These are phyloP conservation scores for Gynandropsis gynandra DNA, from an alignment of 345 rosid genomes.

Conservation along the genomic window DNA sequence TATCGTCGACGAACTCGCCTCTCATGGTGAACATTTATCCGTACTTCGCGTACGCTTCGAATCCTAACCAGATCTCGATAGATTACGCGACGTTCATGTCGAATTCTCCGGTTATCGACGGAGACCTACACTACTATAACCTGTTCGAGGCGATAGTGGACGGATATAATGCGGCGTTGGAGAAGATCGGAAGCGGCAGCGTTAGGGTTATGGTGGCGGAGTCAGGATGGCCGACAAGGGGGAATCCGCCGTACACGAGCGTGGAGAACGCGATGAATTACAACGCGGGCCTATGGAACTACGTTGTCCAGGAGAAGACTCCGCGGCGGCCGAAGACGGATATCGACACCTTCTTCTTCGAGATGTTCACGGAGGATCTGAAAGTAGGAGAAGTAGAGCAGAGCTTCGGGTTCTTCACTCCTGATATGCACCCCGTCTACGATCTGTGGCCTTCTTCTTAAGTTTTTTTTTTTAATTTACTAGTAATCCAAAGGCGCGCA, in stretches of 20 bases:
- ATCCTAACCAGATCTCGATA: constrained; percentile 20
- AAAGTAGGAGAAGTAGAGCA: constrained; percentile 15
- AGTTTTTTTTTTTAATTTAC: no score
- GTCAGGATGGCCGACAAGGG: constrained; percentile 16
- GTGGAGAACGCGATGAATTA: constrained; percentile 16
- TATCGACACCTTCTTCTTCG: constrained; percentile 18
- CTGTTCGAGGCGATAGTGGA: constrained; percentile 33
- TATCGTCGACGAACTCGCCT: constrained; percentile 13
- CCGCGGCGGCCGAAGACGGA: constrained; percentile 22
- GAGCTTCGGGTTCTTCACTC: constrained; percentile 22
- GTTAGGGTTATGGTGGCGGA: constrained; percentile 22
- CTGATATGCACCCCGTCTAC: constrained; percentile 17
- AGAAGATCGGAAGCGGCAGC: constrained; percentile 10
- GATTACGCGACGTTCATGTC: constrained; percentile 27
- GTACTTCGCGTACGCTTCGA: constrained; percentile 26
- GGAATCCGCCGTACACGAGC: constrained; percentile 10
- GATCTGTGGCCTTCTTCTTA: constrained; percentile 1
- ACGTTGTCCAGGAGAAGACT: constrained; percentile 1
- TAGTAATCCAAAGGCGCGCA: no score
- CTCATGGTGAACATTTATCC: constrained; percentile 34
- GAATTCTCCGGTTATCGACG: constrained; percentile 15
- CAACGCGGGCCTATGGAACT: constrained; percentile 7
- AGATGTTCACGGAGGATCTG: constrained; percentile 25
- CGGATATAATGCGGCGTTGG: constrained; percentile 24
- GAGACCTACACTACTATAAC: constrained; percentile 19